phyloP scores from a whole-genome alignment of 257 asterid genomes.

The Nicotiana paniculata region DNA sequence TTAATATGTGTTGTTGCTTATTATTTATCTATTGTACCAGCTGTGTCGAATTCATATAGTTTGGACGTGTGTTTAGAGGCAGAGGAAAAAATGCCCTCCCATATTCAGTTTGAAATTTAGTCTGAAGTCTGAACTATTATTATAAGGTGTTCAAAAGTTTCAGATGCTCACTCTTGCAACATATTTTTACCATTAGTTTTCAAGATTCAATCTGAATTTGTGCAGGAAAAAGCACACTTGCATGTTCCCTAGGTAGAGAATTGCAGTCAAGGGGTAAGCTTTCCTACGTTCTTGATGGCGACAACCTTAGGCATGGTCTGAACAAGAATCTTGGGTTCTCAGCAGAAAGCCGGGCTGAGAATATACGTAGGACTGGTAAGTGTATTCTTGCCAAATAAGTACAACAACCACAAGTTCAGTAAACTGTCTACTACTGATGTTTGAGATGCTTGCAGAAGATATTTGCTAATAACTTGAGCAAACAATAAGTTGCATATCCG shows the following conservation, averaged over 20 bases:
- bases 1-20: neutral
- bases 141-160: neutral
- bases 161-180: neutral
- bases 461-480: neutral
- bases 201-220: conserved; percentile 5
- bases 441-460: neutral
- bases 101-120: too few relatives aligned
- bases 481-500: neutral
- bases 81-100: neutral
- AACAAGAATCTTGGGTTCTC: conserved; percentile 84
- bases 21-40: neutral
- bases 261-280: conserved; percentile 80
- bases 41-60: neutral
- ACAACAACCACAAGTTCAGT: neutral
- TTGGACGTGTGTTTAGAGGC: neutral
- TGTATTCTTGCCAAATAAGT: conserved; percentile 1
- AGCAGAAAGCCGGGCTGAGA: conserved; percentile 85
- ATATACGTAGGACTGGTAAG: conserved; percentile 91
- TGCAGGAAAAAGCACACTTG: conserved; percentile 88
- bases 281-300: conserved; percentile 92
- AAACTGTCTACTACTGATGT: neutral
- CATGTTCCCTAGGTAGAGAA: conserved; percentile 84
- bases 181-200: neutral
- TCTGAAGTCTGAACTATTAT: too few relatives aligned
- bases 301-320: conserved; percentile 91